Conservation (phyloP, 495 filamentous ascomycete genomes). For the Aspergillus ostianus region DNA sequence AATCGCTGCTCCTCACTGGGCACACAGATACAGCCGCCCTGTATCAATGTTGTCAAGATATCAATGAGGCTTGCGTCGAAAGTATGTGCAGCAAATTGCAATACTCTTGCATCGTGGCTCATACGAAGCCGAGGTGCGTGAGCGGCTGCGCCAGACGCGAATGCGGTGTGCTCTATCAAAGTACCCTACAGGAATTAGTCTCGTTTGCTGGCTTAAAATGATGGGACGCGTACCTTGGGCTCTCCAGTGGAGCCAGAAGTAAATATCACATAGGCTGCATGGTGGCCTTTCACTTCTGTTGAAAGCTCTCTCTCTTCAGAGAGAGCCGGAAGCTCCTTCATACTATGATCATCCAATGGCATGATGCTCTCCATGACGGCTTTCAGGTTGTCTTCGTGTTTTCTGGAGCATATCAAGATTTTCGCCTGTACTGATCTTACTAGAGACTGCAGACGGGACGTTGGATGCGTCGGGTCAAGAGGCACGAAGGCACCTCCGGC, state of each 20-base stretch:
- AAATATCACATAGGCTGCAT: conserved; percentile 46
- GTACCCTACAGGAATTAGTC: conserved; percentile 36
- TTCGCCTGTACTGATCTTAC: conserved; percentile 38
- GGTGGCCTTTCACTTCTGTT: conserved; percentile 32
- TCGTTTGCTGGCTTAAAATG: not conserved
- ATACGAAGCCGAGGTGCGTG: conserved; percentile 41
- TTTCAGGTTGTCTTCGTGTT: conserved; percentile 25
- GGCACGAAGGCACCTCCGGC: conserved; percentile 61
- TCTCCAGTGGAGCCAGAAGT: conserved; percentile 53
- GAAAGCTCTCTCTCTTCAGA: conserved; percentile 21
- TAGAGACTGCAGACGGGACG: conserved; percentile 45
- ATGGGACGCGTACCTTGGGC: conserved; percentile 40
- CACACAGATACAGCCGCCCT: conserved; percentile 46
- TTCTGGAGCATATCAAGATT: conserved; percentile 55
- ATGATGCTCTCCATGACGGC: conserved; percentile 33
- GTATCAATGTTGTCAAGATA: conserved; percentile 41
- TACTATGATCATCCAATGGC: conserved; percentile 31
- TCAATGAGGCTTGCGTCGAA: conserved; percentile 51
- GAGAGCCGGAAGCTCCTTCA: conserved; percentile 27
- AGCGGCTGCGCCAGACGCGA: conserved; percentile 38
- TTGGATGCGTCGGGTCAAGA: conserved; percentile 56
- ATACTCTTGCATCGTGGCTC: conserved; percentile 30
- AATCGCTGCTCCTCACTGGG: conserved; percentile 51
- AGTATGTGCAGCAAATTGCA: conserved; percentile 55
- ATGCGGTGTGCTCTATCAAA: conserved; percentile 47